Base-by-base conservation (phyloP, 2,329 filamentous ascomycete genomes). In the Fusarium abutilonis region DNA sequence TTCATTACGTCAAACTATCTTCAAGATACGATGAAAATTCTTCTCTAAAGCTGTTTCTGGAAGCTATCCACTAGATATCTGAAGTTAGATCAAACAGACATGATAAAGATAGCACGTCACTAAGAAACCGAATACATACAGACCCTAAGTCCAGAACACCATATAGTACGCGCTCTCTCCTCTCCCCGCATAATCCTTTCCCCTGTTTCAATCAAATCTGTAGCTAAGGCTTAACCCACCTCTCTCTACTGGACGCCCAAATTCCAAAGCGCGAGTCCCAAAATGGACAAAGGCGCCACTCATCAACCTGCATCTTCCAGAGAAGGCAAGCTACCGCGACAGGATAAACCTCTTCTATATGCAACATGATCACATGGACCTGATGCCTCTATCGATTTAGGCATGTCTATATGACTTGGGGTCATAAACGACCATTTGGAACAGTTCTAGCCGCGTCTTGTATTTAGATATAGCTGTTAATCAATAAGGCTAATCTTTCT, bases 211-310 rank as follows among this genome's bases (percentile, higher is more conserved):
- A 19, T 28, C 34, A 39, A 48, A n/a, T 13, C 17, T 29, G 10
- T 86, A 19, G 19, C 4, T 4, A 19, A 19, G 19, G 19, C 19
- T 19, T 19, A 9, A 91, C 87, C 34, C 56, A 58, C 46, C 14
- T 52, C 8, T 35, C 39, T 34, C 17, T 15, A 8, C 23, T 26
- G 6, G 3, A 3, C 4, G 23, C 6, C 4, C n/a, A 15, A 8
- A 31, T 8, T 29, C 9, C 35, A 11, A 35, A 23, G 15, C 45
- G 11, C 28, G 31, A 21, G 19, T 26, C 39, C 34, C 14, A 31
- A 26, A 21, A 7, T 42, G 23, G 55, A 29, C 39, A 47, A 50
- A 14, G 28, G 19, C 14, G 19, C 17, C 34, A 17, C 21, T 34
- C 31, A 14, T 23, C 19, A 15, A 23, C n/a, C 36, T 19, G 14